Evolutionary conservation across 1,284 basidiomycete species (phyloP), one percentile per base, ranked within the genome.

Genomic region (Apiotrichum veenhuisii): DNA sequence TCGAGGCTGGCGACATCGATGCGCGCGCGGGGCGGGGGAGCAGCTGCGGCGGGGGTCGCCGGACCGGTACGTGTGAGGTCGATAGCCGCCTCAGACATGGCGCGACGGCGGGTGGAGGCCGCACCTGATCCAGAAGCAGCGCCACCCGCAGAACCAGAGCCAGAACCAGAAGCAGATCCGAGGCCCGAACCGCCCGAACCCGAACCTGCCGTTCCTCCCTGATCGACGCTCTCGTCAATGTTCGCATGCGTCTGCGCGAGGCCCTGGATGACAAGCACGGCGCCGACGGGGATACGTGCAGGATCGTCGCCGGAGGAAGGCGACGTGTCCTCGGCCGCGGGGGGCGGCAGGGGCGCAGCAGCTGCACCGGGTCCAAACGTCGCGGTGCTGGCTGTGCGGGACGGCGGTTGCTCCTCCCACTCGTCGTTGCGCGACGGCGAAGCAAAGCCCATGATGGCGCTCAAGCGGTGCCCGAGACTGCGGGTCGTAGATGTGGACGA

Each of bases 221-320:
- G 56, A 34, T 53, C 43, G 33, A 42, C 23, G 15, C 36, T 30
- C n/a, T 50, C 52, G 22, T 62, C 60, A 3, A 59, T 52, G 18
- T 55, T 57, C 34, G 64, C 59, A 25, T 69, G 66, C 3, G 75
- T 77, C 58, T 77, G 75, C 5, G 73, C 75, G 18, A 77, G 54
- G 18, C 75, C 75, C 52, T 77, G 75, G 23, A 77, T 73, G 33
- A 77, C 68, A 41, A 77, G 62, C 15, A 77, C 73, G 0, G 75
- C 73, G 1, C 75, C 74, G n/a, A 68, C 54, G 0, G 69, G 66
- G 18, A 68, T 57, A 10, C 42, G 37, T 33, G 42, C 52, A 9
- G 62, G 54, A 8, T 62, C 60, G 33, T 61, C 48, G 17, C 48
- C 38, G 12, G 64, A 58, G n/a, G 41, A 53, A 20, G 53, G 44